Conservation (phyloP, 176 grass and related monocot species). For the Bothriochloa decipiens region DNA sequence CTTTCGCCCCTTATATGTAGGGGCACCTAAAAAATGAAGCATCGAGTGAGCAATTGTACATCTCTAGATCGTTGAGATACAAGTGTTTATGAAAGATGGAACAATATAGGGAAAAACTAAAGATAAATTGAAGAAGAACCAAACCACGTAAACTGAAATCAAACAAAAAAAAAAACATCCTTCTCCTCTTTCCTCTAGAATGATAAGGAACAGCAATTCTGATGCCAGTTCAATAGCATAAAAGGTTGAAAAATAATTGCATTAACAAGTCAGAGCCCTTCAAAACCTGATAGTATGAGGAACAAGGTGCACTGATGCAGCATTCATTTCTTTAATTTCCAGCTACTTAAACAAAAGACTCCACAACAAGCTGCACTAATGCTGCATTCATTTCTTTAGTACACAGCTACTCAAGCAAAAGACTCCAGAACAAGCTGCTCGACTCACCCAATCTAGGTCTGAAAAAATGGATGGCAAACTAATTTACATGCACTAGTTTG, state of each 20-base stretch:
- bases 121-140: constrained; percentile 14
- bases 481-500: constrained; percentile 2
- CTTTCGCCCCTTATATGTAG: constrained; percentile 85
- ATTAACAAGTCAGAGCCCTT: constrained; percentile 10
- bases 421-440: neutral
- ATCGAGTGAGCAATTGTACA: neutral
- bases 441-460: neutral
- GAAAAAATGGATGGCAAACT: neutral
- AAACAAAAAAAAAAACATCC: neutral
- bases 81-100: neutral
- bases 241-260: neutral
- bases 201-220: neutral
- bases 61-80: neutral
- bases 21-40: constrained; percentile 56
- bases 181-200: neutral
- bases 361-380: neutral
- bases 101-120: neutral
- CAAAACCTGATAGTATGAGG: neutral
- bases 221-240: neutral
- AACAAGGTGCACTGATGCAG: neutral
- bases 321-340: neutral
- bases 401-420: neutral
- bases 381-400: neutral
- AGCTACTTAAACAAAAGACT: neutral
- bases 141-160: neutral